phyloP scores from a whole-genome alignment of 495 filamentous ascomycete genomes.

The Penicillium coffeae region DNA sequence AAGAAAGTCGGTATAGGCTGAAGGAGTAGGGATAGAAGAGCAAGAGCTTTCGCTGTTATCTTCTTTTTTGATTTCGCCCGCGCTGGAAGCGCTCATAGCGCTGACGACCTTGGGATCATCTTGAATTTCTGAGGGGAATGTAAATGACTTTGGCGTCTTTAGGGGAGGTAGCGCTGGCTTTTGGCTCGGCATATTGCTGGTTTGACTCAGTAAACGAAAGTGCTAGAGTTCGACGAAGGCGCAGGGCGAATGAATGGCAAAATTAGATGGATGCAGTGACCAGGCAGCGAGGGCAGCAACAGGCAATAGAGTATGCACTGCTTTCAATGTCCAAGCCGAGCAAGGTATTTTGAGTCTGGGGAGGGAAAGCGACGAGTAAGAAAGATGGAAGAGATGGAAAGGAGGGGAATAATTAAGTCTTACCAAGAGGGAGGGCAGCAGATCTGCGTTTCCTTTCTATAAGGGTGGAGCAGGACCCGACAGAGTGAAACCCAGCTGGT shows the following conservation, averaged over 20 bases:
- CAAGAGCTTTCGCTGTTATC: conserved; percentile 49
- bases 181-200: conserved; percentile 43
- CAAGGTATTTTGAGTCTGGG: neutral
- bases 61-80: conserved; percentile 42
- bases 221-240: neutral
- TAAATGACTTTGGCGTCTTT: conserved; percentile 71
- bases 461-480: neutral
- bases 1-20: conserved; percentile 89
- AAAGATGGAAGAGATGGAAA: neutral
- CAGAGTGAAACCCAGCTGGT: neutral
- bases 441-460: neutral
- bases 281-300: neutral
- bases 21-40: conserved; percentile 85
- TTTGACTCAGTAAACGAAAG: neutral
- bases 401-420: neutral
- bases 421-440: neutral
- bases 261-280: neutral
- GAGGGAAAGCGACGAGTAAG: neutral
- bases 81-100: conserved; percentile 23
- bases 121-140: conserved; percentile 75
- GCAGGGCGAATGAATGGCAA: neutral
- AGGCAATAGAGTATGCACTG: neutral
- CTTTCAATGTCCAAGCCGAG: neutral
- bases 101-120: conserved; percentile 13
- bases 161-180: conserved; percentile 69